Conservation (phyloP, 768 basidiomycete species). For the Tricholoma bakamatsutake region DNA sequence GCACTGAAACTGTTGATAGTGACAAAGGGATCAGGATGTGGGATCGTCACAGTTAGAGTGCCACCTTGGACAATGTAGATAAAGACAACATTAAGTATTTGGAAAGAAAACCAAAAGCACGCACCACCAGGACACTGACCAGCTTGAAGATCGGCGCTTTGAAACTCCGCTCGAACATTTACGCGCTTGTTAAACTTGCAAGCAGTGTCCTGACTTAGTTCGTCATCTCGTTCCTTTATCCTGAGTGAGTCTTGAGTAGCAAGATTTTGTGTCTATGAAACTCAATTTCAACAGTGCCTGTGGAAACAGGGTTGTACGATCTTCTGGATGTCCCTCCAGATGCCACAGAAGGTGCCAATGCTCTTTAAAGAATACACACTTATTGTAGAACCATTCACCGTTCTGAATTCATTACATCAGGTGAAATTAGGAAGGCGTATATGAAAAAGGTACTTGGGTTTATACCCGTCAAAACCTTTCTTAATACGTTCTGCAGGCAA, state of each 20-base stretch:
- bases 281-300: constrained; percentile 42
- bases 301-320: constrained; percentile 83
- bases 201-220: not conserved
- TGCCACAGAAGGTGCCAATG: constrained; percentile 63
- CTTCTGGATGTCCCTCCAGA: constrained; percentile 66
- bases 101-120: constrained; percentile 4
- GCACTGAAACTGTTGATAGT: not conserved
- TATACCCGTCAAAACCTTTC: constrained; percentile 7
- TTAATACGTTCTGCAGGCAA: constrained; percentile 50
- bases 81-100: constrained; percentile 64
- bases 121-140: not conserved
- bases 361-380: not conserved
- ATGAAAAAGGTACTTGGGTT: constrained; percentile 68
- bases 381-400: not conserved
- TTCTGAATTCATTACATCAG: constrained; percentile 25
- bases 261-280: not conserved
- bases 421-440: constrained; percentile 92
- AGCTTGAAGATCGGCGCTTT: no score
- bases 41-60: constrained; percentile 46
- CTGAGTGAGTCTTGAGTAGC: not conserved
- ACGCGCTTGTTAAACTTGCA: constrained; percentile 6
- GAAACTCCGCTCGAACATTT: constrained; percentile 32
- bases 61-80: constrained; percentile 92
- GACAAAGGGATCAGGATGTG: constrained; percentile 22
- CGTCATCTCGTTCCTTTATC: not conserved